A percentile compares a stretch with the other conserved stretches of the same genome.
Conservation (phyloP, 257 asterid species). For the Forsythia suspensa region DNA sequence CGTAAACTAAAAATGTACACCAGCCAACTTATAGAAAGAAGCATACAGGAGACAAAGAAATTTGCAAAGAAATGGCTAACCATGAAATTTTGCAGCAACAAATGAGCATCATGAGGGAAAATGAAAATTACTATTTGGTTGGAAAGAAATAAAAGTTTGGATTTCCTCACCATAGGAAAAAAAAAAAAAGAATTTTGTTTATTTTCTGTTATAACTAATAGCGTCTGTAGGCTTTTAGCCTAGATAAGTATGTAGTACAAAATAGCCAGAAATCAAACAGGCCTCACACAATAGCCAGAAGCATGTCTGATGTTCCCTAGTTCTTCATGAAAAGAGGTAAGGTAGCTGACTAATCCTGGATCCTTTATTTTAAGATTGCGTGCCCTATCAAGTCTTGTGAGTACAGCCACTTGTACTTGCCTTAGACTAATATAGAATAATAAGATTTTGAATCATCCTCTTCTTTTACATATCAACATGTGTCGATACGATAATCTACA, state of each 20-base stretch:
- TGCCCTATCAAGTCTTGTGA: background rate
- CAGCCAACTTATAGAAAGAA: background rate
- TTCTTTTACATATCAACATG: background rate
- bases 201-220: background rate
- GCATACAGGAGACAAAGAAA: background rate
- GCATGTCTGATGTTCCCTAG: background rate
- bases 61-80: background rate
- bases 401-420: background rate
- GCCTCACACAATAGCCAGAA: background rate
- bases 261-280: background rate
- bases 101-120: background rate
- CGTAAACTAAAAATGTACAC: background rate
- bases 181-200: background rate
- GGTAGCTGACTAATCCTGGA: background rate
- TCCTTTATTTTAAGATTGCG: background rate
- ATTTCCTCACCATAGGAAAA: background rate
- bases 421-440: background rate
- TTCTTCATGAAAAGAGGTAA: background rate
- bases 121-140: background rate
- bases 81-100: background rate
- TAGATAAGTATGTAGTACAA: background rate
- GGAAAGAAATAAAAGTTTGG: background rate
- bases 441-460: background rate
- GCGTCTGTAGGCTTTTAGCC: background rate
- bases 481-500: background rate